Conservation (phyloP, 2,329 filamentous ascomycete species). For the Teratosphaeria nubilosa region DNA sequence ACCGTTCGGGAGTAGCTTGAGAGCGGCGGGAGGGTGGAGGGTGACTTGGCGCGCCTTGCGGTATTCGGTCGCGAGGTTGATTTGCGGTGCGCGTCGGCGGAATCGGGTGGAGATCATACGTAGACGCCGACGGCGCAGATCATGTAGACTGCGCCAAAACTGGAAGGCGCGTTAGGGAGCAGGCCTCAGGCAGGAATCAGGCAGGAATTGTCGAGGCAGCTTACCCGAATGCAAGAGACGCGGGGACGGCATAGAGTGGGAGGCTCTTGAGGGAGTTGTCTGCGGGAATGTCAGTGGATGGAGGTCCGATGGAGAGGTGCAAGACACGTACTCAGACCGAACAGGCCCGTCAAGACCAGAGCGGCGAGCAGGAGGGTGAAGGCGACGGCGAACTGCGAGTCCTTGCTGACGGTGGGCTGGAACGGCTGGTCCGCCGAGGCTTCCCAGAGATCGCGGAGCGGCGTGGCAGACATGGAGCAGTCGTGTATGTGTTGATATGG, state of each 20-base stretch:
- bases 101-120: slow-evolving; percentile 49
- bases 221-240: slow-evolving; percentile 83
- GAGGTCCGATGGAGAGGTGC: neutral
- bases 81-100: neutral
- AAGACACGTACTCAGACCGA: slow-evolving; percentile 65
- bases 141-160: slow-evolving; percentile 93
- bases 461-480: slow-evolving; percentile 59
- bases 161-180: slow-evolving; percentile 29
- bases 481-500: neutral
- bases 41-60: neutral
- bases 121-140: slow-evolving; percentile 98
- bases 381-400: slow-evolving; percentile 71
- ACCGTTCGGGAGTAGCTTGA: neutral
- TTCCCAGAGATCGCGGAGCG: slow-evolving; percentile 80
- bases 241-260: slow-evolving; percentile 69
- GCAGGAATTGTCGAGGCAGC: no score
- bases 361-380: slow-evolving; percentile 63
- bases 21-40: neutral
- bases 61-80: neutral
- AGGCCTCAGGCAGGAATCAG: slow-evolving; percentile 10
- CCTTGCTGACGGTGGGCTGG: slow-evolving; percentile 67
- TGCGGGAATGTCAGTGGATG: slow-evolving; percentile 32
- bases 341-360: slow-evolving; percentile 63
- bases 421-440: slow-evolving; percentile 82
- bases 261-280: slow-evolving; percentile 75